These are phyloP conservation scores for Clarkia xantiana DNA, from an alignment of 345 rosid species.

Conservation along the genomic window DNA sequence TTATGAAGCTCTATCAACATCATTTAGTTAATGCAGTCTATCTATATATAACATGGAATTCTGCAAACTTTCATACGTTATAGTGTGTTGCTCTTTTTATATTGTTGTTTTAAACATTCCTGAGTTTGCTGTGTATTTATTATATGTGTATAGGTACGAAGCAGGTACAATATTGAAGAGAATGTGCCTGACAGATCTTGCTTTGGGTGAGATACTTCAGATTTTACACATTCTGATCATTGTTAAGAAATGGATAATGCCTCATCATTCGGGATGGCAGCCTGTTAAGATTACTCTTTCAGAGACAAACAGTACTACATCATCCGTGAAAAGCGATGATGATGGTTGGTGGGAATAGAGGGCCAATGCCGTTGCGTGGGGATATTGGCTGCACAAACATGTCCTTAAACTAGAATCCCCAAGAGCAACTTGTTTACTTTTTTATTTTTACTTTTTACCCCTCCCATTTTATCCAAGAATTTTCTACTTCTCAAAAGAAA, in stretches of 20 bases:
- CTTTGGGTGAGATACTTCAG: slow-evolving; percentile 24
- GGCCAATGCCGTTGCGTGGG: neutral
- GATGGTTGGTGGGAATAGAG: slow-evolving; percentile 1
- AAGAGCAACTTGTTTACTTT: too few species aligned
- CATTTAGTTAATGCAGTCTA: too few species aligned
- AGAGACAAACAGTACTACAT: slow-evolving; percentile 1
- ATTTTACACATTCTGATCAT: slow-evolving; percentile 19
- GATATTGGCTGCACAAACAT: neutral
- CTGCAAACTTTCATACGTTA: too few species aligned
- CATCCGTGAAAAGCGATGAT: slow-evolving; percentile 6
- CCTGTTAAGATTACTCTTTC: slow-evolving; percentile 19
- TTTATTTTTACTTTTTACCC: too few species aligned
- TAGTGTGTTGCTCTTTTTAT: too few species aligned
- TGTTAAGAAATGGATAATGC: slow-evolving; percentile 21
- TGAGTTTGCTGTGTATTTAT: neutral
- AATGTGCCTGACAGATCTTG: slow-evolving; percentile 24
- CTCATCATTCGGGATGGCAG: slow-evolving; percentile 28
- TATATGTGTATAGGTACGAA: slow-evolving; percentile 27
- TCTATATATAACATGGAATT: too few species aligned
- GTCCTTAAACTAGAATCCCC: too few species aligned
- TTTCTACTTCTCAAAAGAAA: neutral
- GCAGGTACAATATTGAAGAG: slow-evolving; percentile 22
- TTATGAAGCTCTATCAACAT: neutral
- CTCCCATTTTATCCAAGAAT: too few species aligned
- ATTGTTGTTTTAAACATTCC: neutral